Conservation (phyloP, 106 monocot genomes). For the Platanthera zijinensis region DNA sequence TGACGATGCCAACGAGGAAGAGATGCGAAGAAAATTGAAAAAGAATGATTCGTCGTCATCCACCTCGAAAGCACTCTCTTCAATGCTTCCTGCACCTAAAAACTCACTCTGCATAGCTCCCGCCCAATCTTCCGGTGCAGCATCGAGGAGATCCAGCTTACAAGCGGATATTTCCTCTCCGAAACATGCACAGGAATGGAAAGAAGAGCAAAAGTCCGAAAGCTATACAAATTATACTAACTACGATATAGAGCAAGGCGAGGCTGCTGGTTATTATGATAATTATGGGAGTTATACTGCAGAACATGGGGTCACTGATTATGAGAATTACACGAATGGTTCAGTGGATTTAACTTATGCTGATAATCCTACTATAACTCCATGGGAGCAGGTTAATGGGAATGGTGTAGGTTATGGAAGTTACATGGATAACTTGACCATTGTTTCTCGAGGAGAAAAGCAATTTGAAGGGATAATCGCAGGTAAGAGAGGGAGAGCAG, state of each 20-base stretch:
- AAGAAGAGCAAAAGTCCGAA: constrained; percentile 13
- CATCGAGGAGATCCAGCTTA: constrained; percentile 34
- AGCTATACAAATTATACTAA: constrained; percentile 12
- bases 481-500: constrained; percentile 75
- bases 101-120: constrained; percentile 51
- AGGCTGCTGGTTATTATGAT: neutral
- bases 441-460: neutral
- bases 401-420: constrained; percentile 11
- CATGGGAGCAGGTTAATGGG: constrained; percentile 9
- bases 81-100: constrained; percentile 71
- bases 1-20: constrained; percentile 47
- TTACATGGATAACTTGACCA: constrained; percentile 27
- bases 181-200: neutral
- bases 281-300: neutral
- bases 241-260: neutral
- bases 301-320: constrained; percentile 11
- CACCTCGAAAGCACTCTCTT: constrained; percentile 34
- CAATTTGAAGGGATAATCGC: constrained; percentile 25
- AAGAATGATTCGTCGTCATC: constrained; percentile 21
- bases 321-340: constrained; percentile 10
- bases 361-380: neutral
- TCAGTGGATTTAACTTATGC: constrained; percentile 18
- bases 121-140: constrained; percentile 15
- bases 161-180: constrained; percentile 18
- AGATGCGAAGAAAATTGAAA: constrained; percentile 16